A percentile compares a stretch with the other conserved stretches of the same genome.
phyloP scores from a whole-genome alignment of 345 rosid genomes.

The Ricinus communis region DNA sequence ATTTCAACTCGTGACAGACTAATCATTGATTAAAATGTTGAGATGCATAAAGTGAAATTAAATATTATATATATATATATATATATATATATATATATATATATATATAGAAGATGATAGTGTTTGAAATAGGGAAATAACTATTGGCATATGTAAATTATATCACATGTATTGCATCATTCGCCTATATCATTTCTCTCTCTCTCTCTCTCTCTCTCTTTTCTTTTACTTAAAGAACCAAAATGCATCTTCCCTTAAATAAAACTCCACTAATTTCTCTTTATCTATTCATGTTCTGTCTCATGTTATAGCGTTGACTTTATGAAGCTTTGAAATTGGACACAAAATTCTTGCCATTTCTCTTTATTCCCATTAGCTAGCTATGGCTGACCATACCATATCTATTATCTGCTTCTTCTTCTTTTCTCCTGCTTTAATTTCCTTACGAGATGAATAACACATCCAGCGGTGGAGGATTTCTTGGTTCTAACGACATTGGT shows the following conservation, averaged over 20 bases:
- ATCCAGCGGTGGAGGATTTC: conserved; percentile 8
- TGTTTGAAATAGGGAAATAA: no score
- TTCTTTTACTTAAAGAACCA: conserved; percentile 7
- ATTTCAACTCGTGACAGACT: no score
- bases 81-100: no score
- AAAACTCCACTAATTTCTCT: conserved; percentile 24
- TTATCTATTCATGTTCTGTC: conserved; percentile 7
- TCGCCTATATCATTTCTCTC: no score
- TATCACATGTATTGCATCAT: conserved; percentile 17
- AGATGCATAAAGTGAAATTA: no score
- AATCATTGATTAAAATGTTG: no score
- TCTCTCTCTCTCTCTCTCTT: background rate
- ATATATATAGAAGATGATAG: no score
- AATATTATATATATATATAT: no score
- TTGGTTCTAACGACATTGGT: conserved; percentile 27
- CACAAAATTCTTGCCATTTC: conserved; percentile 15
- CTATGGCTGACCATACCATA: conserved; percentile 42
- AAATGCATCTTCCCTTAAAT: conserved; percentile 21
- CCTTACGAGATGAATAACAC: conserved; percentile 27
- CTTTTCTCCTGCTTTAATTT: background rate
- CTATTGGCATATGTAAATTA: background rate
- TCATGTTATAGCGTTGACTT: conserved; percentile 47
- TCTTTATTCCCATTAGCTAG: background rate
- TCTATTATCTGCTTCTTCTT: background rate
- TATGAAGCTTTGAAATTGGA: conserved; percentile 6